Evolutionary conservation across 176 grass and related monocot genomes (phyloP).

Genomic region (Carex kokanica): DNA sequence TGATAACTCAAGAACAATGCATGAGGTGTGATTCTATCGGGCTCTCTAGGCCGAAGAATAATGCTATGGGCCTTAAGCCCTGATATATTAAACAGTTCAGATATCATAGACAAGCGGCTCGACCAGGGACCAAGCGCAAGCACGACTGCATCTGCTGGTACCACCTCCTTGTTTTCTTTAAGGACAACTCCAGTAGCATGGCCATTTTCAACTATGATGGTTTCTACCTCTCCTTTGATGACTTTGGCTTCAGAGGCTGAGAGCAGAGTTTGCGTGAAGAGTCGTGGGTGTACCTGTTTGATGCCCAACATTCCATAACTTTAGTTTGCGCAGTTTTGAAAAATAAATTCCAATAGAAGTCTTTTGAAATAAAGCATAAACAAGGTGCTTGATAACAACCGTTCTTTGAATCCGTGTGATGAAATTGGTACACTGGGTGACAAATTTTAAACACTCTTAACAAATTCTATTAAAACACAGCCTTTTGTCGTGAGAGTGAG

Average conservation of each 20-base stretch:
- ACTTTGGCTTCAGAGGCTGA: slow-evolving; percentile 64
- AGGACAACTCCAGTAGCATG: slow-evolving; percentile 52
- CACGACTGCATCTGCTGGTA: slow-evolving; percentile 65
- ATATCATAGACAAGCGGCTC: slow-evolving; percentile 35
- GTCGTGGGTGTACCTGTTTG: slow-evolving; percentile 60
- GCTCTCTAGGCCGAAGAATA: slow-evolving; percentile 55
- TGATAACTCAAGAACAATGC: slow-evolving; percentile 85
- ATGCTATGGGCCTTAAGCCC: slow-evolving; percentile 85
- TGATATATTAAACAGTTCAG: slow-evolving; percentile 57
- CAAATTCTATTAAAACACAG: not conserved
- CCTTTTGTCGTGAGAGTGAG: not conserved
- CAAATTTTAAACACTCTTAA: not conserved
- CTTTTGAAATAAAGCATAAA: not conserved
- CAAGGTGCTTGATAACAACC: not conserved
- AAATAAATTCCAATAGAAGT: not conserved
- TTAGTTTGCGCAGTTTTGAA: not conserved
- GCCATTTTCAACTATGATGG: slow-evolving; percentile 43
- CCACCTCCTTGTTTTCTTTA: slow-evolving; percentile 39
- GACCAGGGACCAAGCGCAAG: slow-evolving; percentile 90
- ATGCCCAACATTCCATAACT: not conserved
- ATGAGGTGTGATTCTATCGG: slow-evolving; percentile 68
- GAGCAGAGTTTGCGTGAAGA: slow-evolving; percentile 74
- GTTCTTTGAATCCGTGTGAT: not conserved
- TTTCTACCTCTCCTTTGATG: slow-evolving; percentile 63
- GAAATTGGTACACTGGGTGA: not conserved